Conservation (phyloP, 257 asterid species). For the Mentha longifolia region DNA sequence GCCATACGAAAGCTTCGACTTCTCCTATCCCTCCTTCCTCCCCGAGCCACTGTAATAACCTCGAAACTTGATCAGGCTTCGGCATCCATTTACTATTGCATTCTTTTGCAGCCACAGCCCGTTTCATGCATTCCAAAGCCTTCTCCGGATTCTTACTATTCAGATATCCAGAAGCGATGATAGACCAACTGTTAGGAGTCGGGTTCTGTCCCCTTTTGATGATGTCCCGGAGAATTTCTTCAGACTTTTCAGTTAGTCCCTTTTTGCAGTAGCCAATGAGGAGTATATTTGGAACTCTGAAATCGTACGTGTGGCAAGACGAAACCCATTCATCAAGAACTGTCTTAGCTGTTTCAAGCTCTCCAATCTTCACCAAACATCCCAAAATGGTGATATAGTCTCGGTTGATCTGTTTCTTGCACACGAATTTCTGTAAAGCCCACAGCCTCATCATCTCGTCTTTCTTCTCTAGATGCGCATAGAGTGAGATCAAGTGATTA, state of each 20-base stretch:
- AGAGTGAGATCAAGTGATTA: slow-evolving; percentile 65
- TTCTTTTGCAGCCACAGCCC: slow-evolving; percentile 53
- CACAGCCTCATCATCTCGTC: slow-evolving; percentile 63
- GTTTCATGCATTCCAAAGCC: slow-evolving; percentile 58
- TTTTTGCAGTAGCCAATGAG: slow-evolving; percentile 65
- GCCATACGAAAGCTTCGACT: slow-evolving; percentile 50
- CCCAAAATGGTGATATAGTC: slow-evolving; percentile 63
- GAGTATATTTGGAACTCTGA: slow-evolving; percentile 59
- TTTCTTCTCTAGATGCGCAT: slow-evolving; percentile 49
- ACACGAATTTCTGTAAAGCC: slow-evolving; percentile 52
- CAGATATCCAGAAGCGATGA: slow-evolving; percentile 55
- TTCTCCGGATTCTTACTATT: slow-evolving; percentile 42
- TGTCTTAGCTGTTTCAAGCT: slow-evolving; percentile 51
- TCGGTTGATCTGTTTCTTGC: slow-evolving; percentile 63
- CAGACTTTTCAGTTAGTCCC: slow-evolving; percentile 51
- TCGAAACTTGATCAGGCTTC: slow-evolving; percentile 42
- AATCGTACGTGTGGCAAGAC: slow-evolving; percentile 47
- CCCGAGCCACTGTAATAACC: slow-evolving; percentile 52
- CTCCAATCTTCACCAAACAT: slow-evolving; percentile 60
- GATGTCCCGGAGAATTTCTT: slow-evolving; percentile 45
- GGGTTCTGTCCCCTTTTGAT: slow-evolving; percentile 49
- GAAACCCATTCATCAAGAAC: slow-evolving; percentile 60
- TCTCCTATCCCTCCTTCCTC: slow-evolving; percentile 45
- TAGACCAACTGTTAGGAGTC: slow-evolving; percentile 63
- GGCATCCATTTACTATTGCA: slow-evolving; percentile 55